These are phyloP conservation scores for Leptographium flavum DNA, from an alignment of 2,329 filamentous ascomycete genomes.

Conservation along the genomic window DNA sequence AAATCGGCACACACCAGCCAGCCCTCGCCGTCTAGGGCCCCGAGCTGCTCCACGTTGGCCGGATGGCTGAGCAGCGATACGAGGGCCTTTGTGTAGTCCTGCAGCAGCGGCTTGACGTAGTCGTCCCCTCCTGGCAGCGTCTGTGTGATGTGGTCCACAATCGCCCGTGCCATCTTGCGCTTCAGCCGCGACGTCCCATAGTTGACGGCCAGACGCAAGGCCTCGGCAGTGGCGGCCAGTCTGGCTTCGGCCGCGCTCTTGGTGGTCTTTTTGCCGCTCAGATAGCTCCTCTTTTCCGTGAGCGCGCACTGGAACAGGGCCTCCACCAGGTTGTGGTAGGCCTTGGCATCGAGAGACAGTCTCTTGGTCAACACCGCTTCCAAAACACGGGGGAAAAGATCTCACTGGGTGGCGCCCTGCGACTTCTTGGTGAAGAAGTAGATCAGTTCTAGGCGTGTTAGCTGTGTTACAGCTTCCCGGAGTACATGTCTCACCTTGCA, in stretches of 20 bases:
- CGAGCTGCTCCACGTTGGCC: conserved; percentile 68
- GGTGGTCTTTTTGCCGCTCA: conserved; percentile 31
- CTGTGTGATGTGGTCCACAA: conserved; percentile 72
- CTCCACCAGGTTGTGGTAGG: conserved; percentile 72
- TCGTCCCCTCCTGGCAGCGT: conserved; percentile 46
- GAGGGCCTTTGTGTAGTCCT: conserved; percentile 69
- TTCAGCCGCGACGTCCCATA: conserved; percentile 55
- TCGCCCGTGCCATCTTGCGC: conserved; percentile 60
- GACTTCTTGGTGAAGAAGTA: conserved; percentile 11
- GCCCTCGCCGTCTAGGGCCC: conserved; percentile 35
- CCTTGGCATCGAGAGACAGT: conserved; percentile 49
- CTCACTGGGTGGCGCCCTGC: conserved; percentile 11
- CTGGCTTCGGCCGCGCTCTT: conserved; percentile 38
- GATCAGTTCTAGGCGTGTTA: conserved; percentile 9
- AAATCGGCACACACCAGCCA: conserved; percentile 63
- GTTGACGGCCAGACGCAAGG: conserved; percentile 57
- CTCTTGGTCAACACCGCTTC: conserved; percentile 1
- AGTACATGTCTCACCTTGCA: conserved; percentile 9
- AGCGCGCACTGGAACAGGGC: conserved; percentile 57
- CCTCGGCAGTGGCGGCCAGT: conserved; percentile 54
- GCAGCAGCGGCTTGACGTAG: conserved; percentile 54
- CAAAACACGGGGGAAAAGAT: not conserved
- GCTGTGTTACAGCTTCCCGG: not conserved
- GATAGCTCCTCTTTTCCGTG: conserved; percentile 51
- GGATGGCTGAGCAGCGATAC: conserved; percentile 54